These are phyloP conservation scores for Aspergillus luchuensis DNA, from an alignment of 2,329 filamentous ascomycete genomes.

Conservation along the genomic window DNA sequence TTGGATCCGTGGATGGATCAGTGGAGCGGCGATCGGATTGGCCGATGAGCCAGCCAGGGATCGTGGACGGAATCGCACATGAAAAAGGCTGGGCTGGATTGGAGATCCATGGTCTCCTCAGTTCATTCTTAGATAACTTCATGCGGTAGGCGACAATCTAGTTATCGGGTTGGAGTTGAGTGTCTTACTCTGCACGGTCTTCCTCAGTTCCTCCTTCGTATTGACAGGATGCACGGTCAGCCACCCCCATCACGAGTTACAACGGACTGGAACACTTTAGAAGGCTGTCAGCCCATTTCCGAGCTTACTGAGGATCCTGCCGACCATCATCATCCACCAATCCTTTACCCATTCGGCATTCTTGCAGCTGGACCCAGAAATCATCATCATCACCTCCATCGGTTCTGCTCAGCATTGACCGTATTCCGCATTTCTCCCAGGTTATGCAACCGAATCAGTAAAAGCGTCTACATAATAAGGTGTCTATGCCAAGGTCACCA, in stretches of 20 bases:
- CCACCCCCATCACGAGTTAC: background rate
- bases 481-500: conserved; percentile 2
- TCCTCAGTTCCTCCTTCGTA: background rate
- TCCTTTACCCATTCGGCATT: background rate
- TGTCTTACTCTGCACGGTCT: background rate
- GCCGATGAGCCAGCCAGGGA: conserved; percentile 4
- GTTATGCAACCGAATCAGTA: background rate
- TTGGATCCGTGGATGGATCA: conserved; percentile 14
- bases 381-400: background rate
- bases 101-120: background rate
- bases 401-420: background rate
- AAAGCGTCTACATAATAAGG: background rate
- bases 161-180: background rate
- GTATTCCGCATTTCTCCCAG: background rate
- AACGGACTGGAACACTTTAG: background rate
- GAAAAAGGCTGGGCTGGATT: background rate
- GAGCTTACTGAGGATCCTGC: background rate
- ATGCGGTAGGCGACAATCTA: background rate
- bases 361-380: background rate
- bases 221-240: background rate
- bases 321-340: background rate
- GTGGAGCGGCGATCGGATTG: conserved; percentile 9
- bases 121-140: background rate
- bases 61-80: background rate
- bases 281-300: background rate